A percentile compares a stretch with the other conserved stretches of the same genome.
phyloP scores from a whole-genome alignment of 2,329 filamentous ascomycete species.

The Aquanectria penicillioides region DNA sequence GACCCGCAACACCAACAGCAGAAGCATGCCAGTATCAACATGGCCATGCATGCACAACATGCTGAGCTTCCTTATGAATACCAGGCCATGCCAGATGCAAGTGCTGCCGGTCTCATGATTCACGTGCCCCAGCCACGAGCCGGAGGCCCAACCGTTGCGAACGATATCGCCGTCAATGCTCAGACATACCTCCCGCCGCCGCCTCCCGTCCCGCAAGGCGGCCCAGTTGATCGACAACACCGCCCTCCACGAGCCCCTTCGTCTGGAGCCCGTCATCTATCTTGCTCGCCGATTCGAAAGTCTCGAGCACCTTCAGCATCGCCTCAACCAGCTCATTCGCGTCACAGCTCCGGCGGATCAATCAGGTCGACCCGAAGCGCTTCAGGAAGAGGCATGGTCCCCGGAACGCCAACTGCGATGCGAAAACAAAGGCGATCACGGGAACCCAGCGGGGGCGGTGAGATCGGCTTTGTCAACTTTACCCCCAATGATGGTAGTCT shows the following conservation, averaged over 20 bases:
- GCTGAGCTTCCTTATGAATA: slow-evolving; percentile 54
- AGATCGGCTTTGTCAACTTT: slow-evolving; percentile 85
- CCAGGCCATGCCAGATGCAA: slow-evolving; percentile 43
- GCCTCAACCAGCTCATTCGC: slow-evolving; percentile 51
- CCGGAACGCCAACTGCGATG: slow-evolving; percentile 52
- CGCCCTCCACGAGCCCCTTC: slow-evolving; percentile 64
- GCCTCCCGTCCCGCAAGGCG: slow-evolving; percentile 38
- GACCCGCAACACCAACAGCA: slow-evolving; percentile 45
- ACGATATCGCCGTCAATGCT: slow-evolving; percentile 46
- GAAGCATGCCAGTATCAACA: slow-evolving; percentile 50
- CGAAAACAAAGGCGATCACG: slow-evolving; percentile 53
- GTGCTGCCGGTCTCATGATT: slow-evolving; percentile 59
- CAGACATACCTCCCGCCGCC: slow-evolving; percentile 50
- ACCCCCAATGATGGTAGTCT: slow-evolving; percentile 81
- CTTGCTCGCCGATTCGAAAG: slow-evolving; percentile 54
- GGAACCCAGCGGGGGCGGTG: slow-evolving; percentile 45
- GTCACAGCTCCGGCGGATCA: slow-evolving; percentile 53
- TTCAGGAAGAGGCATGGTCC: slow-evolving; percentile 49
- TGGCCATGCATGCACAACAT: slow-evolving; percentile 54
- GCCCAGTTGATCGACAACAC: slow-evolving; percentile 50
- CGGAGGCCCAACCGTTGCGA: slow-evolving; percentile 48
- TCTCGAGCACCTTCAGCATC: slow-evolving; percentile 52
- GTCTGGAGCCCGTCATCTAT: slow-evolving; percentile 61
- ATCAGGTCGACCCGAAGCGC: slow-evolving; percentile 48
- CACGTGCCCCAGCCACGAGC: slow-evolving; percentile 61